A percentile compares a stretch with the other conserved stretches of the same genome.
Evolutionary conservation across 129 eudicot species (phyloP).

Genomic region (Arctium minus): DNA sequence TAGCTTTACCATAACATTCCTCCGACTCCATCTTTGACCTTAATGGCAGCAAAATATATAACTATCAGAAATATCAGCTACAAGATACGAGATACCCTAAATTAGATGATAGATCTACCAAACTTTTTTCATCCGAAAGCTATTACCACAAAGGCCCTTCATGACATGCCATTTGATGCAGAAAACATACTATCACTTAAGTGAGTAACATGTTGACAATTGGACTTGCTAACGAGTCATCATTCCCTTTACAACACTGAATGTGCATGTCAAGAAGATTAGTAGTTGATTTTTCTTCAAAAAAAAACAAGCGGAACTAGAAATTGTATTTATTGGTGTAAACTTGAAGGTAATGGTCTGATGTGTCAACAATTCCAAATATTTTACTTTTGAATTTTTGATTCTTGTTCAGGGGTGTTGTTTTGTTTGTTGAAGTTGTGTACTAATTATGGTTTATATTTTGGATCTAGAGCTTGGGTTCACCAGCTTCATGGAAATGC

Average conservation of each 20-base stretch:
- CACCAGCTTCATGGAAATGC: slow-evolving; percentile 99
- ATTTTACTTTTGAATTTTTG: neutral
- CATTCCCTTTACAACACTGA: neutral
- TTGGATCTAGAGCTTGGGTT: slow-evolving; percentile 51
- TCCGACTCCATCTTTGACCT: too few relatives aligned
- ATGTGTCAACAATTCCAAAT: neutral
- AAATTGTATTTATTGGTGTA: neutral
- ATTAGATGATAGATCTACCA: too few relatives aligned
- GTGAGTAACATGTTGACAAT: neutral
- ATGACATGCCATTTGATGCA: too few relatives aligned
- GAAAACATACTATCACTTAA: too few relatives aligned
- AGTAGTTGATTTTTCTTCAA: neutral
- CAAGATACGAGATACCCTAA: too few relatives aligned
- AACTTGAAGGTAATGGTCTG: neutral
- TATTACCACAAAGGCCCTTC: too few relatives aligned
- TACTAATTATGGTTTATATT: slow-evolving; percentile 7
- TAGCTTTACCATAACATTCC: too few relatives aligned
- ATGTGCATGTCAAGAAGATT: too few relatives aligned
- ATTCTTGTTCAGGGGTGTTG: neutral
- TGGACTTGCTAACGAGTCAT: neutral
- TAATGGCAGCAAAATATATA: too few relatives aligned
- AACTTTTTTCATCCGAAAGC: too few relatives aligned
- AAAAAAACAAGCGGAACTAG: too few relatives aligned
- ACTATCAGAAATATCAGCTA: too few relatives aligned
- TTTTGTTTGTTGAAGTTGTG: neutral